Percentiles rank a stretch among this genome's conserved stretches.
Conservation (phyloP, 495 filamentous ascomycete species). For the Ramalina peruviana region DNA sequence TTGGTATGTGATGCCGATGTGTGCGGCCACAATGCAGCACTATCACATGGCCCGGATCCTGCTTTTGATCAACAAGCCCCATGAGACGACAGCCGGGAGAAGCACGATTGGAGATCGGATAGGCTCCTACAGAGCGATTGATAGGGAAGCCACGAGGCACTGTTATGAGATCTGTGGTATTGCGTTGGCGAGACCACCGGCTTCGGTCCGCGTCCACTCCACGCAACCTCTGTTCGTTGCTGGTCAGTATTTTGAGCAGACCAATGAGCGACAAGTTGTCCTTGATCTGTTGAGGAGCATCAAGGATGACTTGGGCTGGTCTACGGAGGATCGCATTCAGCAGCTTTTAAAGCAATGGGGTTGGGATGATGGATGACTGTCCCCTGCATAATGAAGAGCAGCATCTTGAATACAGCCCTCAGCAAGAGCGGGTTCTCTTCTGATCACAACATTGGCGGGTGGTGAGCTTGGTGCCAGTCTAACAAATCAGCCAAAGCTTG, state of each 20-base stretch:
- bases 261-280: slow-evolving; percentile 35
- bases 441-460: no score
- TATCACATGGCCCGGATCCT: slow-evolving; percentile 53
- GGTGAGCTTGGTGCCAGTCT: no score
- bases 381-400: no score
- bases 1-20: slow-evolving; percentile 51
- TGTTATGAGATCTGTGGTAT: slow-evolving; percentile 45
- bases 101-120: slow-evolving; percentile 37
- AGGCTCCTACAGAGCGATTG: slow-evolving; percentile 38
- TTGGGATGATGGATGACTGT: slow-evolving; percentile 16
- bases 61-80: slow-evolving; percentile 47
- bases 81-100: slow-evolving; percentile 36
- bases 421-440: no score
- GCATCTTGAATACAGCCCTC: no score
- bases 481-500: no score
- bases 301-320: slow-evolving; percentile 47
- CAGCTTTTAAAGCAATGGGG: slow-evolving; percentile 44
- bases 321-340: slow-evolving; percentile 45
- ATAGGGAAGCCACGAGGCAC: slow-evolving; percentile 39
- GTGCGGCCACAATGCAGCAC: slow-evolving; percentile 48
- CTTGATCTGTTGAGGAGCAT: slow-evolving; percentile 41
- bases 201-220: slow-evolving; percentile 42
- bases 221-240: slow-evolving; percentile 49
- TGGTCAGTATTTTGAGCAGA: slow-evolving; percentile 41
- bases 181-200: slow-evolving; percentile 38